These are phyloP conservation scores for Canna indica DNA, from an alignment of 176 grass and related monocot genomes.

Conservation along the genomic window DNA sequence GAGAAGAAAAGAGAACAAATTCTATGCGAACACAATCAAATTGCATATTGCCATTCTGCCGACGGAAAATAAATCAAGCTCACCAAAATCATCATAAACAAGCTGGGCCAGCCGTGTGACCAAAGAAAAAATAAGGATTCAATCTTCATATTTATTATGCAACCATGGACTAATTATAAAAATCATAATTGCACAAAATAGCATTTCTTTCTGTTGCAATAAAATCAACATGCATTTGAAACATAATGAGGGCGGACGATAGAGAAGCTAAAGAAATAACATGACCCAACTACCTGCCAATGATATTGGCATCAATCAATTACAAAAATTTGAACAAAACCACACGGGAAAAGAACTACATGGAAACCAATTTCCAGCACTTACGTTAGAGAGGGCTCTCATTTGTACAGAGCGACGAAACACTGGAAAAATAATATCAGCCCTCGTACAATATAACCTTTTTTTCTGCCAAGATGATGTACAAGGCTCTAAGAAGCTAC, in stretches of 20 bases:
- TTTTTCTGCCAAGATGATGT: neutral
- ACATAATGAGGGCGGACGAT: neutral
- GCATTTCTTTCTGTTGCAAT: neutral
- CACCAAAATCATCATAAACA: no score
- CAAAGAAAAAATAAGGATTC: no score
- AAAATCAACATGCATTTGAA: neutral
- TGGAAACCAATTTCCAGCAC: neutral
- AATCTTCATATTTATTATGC: no score
- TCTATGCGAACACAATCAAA: no score
- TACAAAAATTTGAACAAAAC: neutral
- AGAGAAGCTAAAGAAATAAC: neutral
- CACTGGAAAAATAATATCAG: no score
- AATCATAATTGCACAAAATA: neutral
- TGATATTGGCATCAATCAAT: neutral
- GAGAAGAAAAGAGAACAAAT: no score
- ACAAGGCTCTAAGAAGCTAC: slow-evolving; percentile 7
- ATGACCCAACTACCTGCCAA: neutral
- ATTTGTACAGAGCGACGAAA: no score
- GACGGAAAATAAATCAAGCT: no score
- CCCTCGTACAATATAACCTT: no score
- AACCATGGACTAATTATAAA: no score
- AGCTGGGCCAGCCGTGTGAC: no score
- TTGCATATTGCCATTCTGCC: no score
- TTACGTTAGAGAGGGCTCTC: neutral
- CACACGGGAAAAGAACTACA: neutral